These are phyloP conservation scores for Sisymbrium irio DNA, from an alignment of 345 rosid genomes.

Conservation along the genomic window DNA sequence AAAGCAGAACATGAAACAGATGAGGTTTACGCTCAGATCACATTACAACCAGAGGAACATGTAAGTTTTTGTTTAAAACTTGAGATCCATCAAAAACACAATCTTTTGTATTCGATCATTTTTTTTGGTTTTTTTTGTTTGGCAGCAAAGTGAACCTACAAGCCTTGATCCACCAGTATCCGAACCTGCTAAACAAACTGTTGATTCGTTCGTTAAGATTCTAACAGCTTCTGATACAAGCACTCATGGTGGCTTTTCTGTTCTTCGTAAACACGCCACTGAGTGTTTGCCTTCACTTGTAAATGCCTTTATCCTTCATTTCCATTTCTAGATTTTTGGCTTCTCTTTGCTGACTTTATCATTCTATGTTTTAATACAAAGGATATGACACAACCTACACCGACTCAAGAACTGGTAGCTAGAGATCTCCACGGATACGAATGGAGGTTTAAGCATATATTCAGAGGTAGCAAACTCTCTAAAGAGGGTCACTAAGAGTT, in stretches of 20 bases:
- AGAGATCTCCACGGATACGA: conserved; percentile 75
- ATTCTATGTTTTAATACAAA: neutral
- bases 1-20: conserved; percentile 89
- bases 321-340: neutral
- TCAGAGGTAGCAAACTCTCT: conserved; percentile 51
- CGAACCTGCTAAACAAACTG: conserved; percentile 46
- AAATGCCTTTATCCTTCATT: conserved; percentile 3
- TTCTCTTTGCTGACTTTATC: neutral
- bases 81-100: neutral
- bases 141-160: conserved; percentile 65
- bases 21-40: conserved; percentile 88
- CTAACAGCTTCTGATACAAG: conserved; percentile 92
- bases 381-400: conserved; percentile 58
- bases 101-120: neutral
- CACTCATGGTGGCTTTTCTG: conserved; percentile 96
- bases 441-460: conserved; percentile 81
- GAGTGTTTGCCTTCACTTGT: conserved; percentile 83
- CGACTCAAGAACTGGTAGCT: conserved; percentile 68
- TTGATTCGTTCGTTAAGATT: conserved; percentile 78
- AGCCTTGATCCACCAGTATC: conserved; percentile 44
- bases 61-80: conserved; percentile 38
- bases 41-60: conserved; percentile 67
- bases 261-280: conserved; percentile 79
- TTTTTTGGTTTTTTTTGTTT: neutral
- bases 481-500: neutral